Evolutionary conservation across 208 protist species (phyloP), one percentile per base, ranked within the genome.

Genomic region (Leishmania martiniquensis): DNA sequence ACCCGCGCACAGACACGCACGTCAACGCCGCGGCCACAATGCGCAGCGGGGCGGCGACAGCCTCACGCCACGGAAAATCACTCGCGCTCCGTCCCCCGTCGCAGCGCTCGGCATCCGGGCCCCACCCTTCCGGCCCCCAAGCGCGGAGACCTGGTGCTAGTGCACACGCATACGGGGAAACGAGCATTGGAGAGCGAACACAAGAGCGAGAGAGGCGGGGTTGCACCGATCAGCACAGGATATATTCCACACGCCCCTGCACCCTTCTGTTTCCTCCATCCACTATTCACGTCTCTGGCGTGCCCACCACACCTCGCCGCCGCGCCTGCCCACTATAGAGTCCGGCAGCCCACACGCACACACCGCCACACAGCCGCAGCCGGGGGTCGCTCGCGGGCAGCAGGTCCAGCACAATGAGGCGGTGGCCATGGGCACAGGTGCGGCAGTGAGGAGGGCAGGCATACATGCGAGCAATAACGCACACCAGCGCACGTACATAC

Each of bases 21-120:
- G 47, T 55, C 29, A 54, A 54, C 69, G 37, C 7, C 47, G 69
- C 29, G 39, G 69, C 59, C 44, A 13, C 69, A 29, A 15, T 37
- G 44, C 69, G 42, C 59, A 47, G 34, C 49, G 47, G 69, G n/a
- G 69, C 44, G 52, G 44, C 13, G 44, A 34, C 49, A 37, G 47
- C 32, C 49, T 73, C 69, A 42, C 39, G 0, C 39, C 69, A 25
- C 47, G 47, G 69, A 59, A 47, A 73, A 59, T 73, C 69, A 25
- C 69, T 4, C 45, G 29, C 69, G 29, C 34, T n/a, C n/a, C 69
- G 52, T n/a, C 29, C 20, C n/a, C 12, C 6, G 69, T 59, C 69
- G 44, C 20, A 37, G 6, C 20, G 47, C 67, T 54, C 42, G 37
- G 57, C 57, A 62, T 62, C 57, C 57, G 34, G 34, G 34, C 60